Evolutionary conservation across 805 yeast genomes (phyloP).

Genomic region (Hanseniaspora occidentalis): DNA sequence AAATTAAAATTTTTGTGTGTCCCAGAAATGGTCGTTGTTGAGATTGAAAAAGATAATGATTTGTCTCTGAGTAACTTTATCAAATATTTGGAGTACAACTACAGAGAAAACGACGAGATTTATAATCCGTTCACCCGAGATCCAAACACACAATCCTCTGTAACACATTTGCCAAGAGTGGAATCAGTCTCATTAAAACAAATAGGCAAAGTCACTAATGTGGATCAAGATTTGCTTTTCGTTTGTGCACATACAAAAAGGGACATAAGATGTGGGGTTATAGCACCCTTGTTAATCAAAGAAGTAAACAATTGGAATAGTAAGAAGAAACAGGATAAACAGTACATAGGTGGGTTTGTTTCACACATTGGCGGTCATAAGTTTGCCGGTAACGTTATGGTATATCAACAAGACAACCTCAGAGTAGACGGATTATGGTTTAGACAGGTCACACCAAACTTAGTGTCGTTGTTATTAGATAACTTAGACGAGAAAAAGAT

Average conservation of each 20-base stretch:
- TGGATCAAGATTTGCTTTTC: conserved; percentile 9
- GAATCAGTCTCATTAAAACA: neutral
- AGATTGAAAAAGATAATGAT: conserved; percentile 7
- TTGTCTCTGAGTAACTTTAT: conserved; percentile 1
- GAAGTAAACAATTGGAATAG: conserved; percentile 5
- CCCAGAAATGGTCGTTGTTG: conserved; percentile 16
- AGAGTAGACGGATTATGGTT: conserved; percentile 46
- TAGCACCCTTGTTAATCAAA: conserved; percentile 12
- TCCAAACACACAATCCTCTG: neutral
- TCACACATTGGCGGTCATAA: conserved; percentile 82
- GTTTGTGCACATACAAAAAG: conserved; percentile 20
- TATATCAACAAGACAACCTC: conserved; percentile 31
- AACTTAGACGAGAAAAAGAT: conserved; percentile 38
- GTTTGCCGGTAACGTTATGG: conserved; percentile 71
- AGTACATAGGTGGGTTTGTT: conserved; percentile 37
- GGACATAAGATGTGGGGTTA: conserved; percentile 17
- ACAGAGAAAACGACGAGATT: conserved; percentile 6
- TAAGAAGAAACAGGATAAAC: conserved; percentile 4
- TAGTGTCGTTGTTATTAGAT: conserved; percentile 56
- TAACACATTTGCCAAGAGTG: neutral
- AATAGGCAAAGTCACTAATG: neutral
- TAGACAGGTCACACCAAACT: conserved; percentile 55
- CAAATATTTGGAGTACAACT: conserved; percentile 13
- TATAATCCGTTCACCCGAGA: neutral
- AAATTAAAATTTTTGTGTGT: conserved; percentile 10